Evolutionary conservation across 2,329 filamentous ascomycete species (phyloP).

Genomic region (Trichocomaceae sp.): DNA sequence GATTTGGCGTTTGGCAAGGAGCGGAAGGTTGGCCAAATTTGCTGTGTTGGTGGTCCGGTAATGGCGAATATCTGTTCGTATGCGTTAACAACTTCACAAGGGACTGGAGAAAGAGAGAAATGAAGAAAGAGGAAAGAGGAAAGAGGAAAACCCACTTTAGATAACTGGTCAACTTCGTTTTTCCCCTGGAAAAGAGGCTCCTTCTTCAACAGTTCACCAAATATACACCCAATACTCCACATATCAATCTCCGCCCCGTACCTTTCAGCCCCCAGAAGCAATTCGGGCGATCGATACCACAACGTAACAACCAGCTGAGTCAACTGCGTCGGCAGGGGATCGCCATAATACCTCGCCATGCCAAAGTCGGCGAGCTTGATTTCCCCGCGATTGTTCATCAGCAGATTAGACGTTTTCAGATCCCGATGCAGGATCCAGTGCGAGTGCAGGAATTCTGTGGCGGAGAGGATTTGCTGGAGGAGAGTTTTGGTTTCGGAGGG

Average conservation of each 20-base stretch:
- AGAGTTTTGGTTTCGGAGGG: constrained; percentile 90
- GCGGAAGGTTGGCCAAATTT: constrained; percentile 78
- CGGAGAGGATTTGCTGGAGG: constrained; percentile 71
- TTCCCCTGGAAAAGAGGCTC: constrained; percentile 78
- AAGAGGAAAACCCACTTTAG: constrained; percentile 43
- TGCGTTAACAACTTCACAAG: not conserved
- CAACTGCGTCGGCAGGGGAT: constrained; percentile 65
- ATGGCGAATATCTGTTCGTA: constrained; percentile 65
- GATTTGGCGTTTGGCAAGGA: constrained; percentile 79
- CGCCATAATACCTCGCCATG: constrained; percentile 85
- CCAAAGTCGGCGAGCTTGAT: constrained; percentile 97
- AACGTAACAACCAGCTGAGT: constrained; percentile 93
- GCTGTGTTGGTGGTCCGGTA: constrained; percentile 76
- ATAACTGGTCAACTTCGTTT: constrained; percentile 87
- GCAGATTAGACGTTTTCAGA: constrained; percentile 86
- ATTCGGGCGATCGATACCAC: constrained; percentile 91
- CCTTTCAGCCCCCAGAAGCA: constrained; percentile 69
- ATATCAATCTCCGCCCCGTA: constrained; percentile 80
- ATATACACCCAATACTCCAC: constrained; percentile 95
- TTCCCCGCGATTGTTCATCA: constrained; percentile 89
- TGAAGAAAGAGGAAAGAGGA: not conserved
- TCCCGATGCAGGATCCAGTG: constrained; percentile 91
- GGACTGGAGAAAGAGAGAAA: not conserved
- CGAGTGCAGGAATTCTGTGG: constrained; percentile 76
- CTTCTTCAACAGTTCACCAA: constrained; percentile 79